Evolutionary conservation across 106 monocot species (phyloP).

Genomic region (Posidonia australis): DNA sequence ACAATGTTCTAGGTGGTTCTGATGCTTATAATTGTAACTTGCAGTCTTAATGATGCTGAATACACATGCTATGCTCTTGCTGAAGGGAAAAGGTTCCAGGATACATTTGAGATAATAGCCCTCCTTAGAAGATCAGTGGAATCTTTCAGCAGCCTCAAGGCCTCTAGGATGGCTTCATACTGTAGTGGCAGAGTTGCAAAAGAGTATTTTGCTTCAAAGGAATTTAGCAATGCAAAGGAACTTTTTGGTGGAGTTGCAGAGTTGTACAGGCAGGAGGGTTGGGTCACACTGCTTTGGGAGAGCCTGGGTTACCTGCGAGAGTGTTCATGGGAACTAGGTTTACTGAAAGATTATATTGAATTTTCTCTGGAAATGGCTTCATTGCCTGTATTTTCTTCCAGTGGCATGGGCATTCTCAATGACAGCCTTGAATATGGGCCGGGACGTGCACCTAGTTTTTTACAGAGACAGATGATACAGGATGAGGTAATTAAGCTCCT

Average conservation of each 20-base stretch:
- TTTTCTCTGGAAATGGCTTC: slow-evolving; percentile 94
- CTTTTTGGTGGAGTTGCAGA: slow-evolving; percentile 47
- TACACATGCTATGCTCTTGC: slow-evolving; percentile 48
- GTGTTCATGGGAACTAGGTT: slow-evolving; percentile 50
- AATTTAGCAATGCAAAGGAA: slow-evolving; percentile 69
- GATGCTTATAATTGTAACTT: neutral
- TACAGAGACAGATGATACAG: slow-evolving; percentile 62
- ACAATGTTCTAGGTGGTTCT: neutral
- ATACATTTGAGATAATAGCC: slow-evolving; percentile 82
- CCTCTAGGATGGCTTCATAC: slow-evolving; percentile 56
- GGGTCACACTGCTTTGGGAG: slow-evolving; percentile 86
- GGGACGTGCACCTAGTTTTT: slow-evolving; percentile 42
- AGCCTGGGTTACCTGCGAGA: slow-evolving; percentile 68
- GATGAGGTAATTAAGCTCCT: slow-evolving; percentile 46
- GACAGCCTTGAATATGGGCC: slow-evolving; percentile 34
- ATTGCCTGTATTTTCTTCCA: slow-evolving; percentile 49
- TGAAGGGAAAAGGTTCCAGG: slow-evolving; percentile 68
- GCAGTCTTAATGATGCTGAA: slow-evolving; percentile 81
- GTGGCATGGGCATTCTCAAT: slow-evolving; percentile 8
- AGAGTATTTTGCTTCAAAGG: slow-evolving; percentile 52
- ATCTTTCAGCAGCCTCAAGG: slow-evolving; percentile 59
- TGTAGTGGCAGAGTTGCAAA: slow-evolving; percentile 61
- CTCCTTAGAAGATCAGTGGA: slow-evolving; percentile 66
- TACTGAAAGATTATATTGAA: slow-evolving; percentile 45
- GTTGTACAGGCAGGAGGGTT: slow-evolving; percentile 79